Percentiles rank a stretch among this genome's conserved stretches.
These are phyloP conservation scores for Aquanectria penicillioides DNA, from an alignment of 2,329 filamentous ascomycete species.

Conservation along the genomic window DNA sequence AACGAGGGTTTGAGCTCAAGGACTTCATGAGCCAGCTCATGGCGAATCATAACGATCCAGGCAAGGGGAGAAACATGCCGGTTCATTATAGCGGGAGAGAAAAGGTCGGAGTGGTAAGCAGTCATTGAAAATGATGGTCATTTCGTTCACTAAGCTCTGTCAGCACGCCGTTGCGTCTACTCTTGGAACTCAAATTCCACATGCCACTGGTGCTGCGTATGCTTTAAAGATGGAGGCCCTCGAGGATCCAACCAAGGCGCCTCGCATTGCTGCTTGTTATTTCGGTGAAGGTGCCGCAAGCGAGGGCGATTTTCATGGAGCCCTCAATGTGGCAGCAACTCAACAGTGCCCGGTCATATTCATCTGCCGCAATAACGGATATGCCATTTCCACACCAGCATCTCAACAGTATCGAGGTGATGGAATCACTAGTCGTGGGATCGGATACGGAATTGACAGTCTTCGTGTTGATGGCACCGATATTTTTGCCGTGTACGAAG, in stretches of 20 bases:
- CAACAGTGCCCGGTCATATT: constrained; percentile 82
- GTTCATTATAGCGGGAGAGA: constrained; percentile 84
- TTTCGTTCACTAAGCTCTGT: background rate
- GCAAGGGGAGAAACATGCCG: constrained; percentile 88
- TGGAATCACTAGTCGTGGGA: constrained; percentile 80
- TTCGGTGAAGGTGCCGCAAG: constrained; percentile 87
- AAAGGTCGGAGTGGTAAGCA: constrained; percentile 76
- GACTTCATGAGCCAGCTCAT: constrained; percentile 94
- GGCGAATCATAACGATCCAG: constrained; percentile 79
- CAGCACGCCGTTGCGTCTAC: constrained; percentile 83
- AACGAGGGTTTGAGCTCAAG: constrained; percentile 83
- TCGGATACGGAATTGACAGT: constrained; percentile 86
- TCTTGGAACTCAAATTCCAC: constrained; percentile 83
- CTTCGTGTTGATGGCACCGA: constrained; percentile 88
- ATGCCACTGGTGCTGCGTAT: constrained; percentile 82
- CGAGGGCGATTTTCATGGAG: constrained; percentile 87
- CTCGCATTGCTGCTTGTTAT: constrained; percentile 78
- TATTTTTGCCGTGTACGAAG: constrained; percentile 82
- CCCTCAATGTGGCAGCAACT: constrained; percentile 84
- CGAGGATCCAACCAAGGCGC: constrained; percentile 69
- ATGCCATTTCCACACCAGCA: constrained; percentile 84
- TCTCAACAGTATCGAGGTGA: constrained; percentile 86
- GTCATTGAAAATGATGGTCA: background rate
- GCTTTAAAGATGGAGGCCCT: constrained; percentile 79
- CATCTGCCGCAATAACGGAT: constrained; percentile 87